Evolutionary conservation across 2,329 filamentous ascomycete genomes (phyloP), one percentile per base, ranked within the genome.

Genomic region (Curvularia spicifera): DNA sequence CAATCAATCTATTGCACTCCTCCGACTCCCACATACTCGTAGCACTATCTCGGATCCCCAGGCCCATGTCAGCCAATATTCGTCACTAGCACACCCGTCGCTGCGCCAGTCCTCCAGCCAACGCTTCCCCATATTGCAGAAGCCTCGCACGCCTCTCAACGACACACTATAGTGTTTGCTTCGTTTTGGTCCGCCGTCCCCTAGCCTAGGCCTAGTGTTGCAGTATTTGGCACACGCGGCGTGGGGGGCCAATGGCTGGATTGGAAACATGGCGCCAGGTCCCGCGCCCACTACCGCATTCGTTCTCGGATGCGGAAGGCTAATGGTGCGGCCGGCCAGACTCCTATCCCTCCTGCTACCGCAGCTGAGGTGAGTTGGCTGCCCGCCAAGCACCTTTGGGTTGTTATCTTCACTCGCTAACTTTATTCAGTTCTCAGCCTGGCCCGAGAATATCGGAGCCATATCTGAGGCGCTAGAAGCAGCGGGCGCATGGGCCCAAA

Each of bases 401-500:
- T 45, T 37, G 49, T 57, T 60, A 60, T 60, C 57, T 52, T 49
- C 39, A 44, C 57, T 53, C 40, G 39, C 57, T 60, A 60, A 52
- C 57, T 45, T 18, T 35, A 53, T 49, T 26, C 22, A 50, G 49
- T 35, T 46, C 48, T 42, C 24, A 39, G 47, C 26, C 53, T 53
- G 57, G 53, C 45, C 48, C 40, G 42, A 26, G 46, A 39, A 29
- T 22, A 60, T 51, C 52, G 37, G 39, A 40, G 40, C 57, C 48
- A 39, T 47, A 52, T 53, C 44, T 44, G 53, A 48, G 55, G 53
- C 56, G 56, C 53, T 55, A 58, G 49, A 52, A 54, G 33, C 28
- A 49, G 45, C 39, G 43, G 47, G 51, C 59, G 61, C 61, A 59
- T 61, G 54, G 59, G 46, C 52, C 39, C 49, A 51, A 53, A 46